A percentile compares a stretch with the other conserved stretches of the same genome.
These are phyloP conservation scores for Colletotrichum sp. DNA, from an alignment of 2,329 filamentous ascomycete genomes.

Conservation along the genomic window DNA sequence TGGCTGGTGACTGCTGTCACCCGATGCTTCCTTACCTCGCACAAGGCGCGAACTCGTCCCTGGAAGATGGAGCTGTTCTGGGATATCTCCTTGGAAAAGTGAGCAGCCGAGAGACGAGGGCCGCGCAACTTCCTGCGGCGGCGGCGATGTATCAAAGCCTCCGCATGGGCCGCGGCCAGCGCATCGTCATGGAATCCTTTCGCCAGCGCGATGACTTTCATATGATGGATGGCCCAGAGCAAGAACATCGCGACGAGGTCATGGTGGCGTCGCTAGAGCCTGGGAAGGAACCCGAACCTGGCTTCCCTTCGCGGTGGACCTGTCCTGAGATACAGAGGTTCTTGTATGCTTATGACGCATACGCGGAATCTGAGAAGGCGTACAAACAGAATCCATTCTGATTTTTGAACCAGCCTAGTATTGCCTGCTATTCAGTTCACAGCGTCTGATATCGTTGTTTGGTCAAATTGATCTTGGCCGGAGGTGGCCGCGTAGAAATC, in stretches of 20 bases:
- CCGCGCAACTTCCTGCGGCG: constrained; percentile 4
- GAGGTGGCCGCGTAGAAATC: neutral
- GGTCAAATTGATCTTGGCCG: neutral
- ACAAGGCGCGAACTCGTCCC: constrained; percentile 39
- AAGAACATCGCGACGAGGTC: constrained; percentile 15
- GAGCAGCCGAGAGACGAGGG: neutral
- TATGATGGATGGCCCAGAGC: constrained; percentile 18
- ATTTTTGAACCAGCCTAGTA: neutral
- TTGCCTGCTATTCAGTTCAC: neutral
- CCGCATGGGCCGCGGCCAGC: constrained; percentile 13
- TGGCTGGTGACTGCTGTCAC: constrained; percentile 50
- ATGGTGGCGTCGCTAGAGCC: constrained; percentile 11
- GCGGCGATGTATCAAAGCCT: constrained; percentile 22
- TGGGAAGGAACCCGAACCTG: neutral
- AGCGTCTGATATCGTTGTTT: neutral
- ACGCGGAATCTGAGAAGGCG: constrained; percentile 23
- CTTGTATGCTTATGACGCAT: constrained; percentile 22
- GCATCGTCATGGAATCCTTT: constrained; percentile 23
- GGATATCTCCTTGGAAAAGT: constrained; percentile 21
- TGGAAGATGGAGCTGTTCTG: constrained; percentile 20
- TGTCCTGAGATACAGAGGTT: constrained; percentile 21
- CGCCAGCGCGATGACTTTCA: constrained; percentile 22
- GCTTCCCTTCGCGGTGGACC: constrained; percentile 23
- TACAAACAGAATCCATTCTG: constrained; percentile 24
- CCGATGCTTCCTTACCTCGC: constrained; percentile 55